A percentile compares a stretch with the other conserved stretches of the same genome.
These are phyloP conservation scores for Neolecta irregularis DNA, from an alignment of 1,139 yeast genomes.

Conservation along the genomic window DNA sequence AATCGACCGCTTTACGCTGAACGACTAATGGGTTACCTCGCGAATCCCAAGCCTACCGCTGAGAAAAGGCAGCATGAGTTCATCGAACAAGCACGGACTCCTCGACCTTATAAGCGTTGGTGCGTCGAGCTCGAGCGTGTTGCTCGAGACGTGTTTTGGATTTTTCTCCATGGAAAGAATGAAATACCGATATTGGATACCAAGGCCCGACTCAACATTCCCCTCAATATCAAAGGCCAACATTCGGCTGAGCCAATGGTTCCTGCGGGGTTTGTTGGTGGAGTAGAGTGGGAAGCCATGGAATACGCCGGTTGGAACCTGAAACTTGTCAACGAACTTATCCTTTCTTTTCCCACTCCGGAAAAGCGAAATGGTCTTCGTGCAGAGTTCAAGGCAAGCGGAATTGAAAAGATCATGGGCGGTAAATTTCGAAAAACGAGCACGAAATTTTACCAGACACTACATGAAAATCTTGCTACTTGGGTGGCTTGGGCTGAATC, in stretches of 20 bases:
- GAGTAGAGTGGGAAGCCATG: conserved; percentile 12
- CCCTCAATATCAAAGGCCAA: no score
- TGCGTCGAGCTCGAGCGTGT: conserved; percentile 12
- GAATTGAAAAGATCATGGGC: conserved; percentile 13
- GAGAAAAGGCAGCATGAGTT: conserved; percentile 11
- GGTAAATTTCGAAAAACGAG: conserved; percentile 11
- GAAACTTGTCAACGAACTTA: conserved; percentile 13
- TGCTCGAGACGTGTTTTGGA: conserved; percentile 16
- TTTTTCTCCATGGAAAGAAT: conserved; percentile 11
- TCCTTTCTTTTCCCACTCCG: conserved; percentile 7
- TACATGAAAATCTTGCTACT: conserved; percentile 7
- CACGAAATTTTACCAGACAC: conserved; percentile 5
- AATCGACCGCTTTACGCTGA: conserved; percentile 8
- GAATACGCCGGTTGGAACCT: conserved; percentile 15
- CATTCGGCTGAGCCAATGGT: no score
- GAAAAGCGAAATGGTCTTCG: conserved; percentile 10
- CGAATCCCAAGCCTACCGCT: conserved; percentile 8
- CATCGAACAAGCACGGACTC: conserved; percentile 13
- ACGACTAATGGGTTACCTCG: conserved; percentile 9
- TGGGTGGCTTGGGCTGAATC: conserved; percentile 8
- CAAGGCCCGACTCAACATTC: conserved; percentile 3
- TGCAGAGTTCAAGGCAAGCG: conserved; percentile 8
- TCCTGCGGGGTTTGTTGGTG: conserved; percentile 8
- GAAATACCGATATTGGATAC: conserved; percentile 8
- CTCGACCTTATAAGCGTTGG: conserved; percentile 15